A percentile compares a stretch with the other conserved stretches of the same genome.
phyloP scores from a whole-genome alignment of 176 grass and related monocot genomes.

The Ensete ventricosum region DNA sequence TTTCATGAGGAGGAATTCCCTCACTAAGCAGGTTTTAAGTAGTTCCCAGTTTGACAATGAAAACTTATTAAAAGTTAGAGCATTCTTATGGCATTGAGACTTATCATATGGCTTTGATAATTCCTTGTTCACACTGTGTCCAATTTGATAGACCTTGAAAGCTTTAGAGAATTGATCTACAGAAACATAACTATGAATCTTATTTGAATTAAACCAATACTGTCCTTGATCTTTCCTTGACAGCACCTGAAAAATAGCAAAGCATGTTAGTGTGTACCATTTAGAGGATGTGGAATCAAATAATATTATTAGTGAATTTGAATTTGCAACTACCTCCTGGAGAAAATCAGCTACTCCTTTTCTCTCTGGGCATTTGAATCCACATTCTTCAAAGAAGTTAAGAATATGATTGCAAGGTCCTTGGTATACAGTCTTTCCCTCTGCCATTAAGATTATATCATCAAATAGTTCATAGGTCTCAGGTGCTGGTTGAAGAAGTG shows the following conservation, averaged over 20 bases:
- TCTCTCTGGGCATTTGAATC: slow-evolving; percentile 68
- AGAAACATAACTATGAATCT: slow-evolving; percentile 41
- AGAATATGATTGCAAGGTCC: slow-evolving; percentile 41
- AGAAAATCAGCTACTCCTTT: slow-evolving; percentile 73
- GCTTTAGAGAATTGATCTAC: slow-evolving; percentile 41
- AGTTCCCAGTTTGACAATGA: slow-evolving; percentile 57
- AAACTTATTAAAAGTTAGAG: slow-evolving; percentile 49
- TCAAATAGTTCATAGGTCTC: slow-evolving; percentile 83
- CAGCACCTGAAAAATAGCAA: slow-evolving; percentile 34
- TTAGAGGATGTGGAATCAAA: neutral
- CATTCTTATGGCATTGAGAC: slow-evolving; percentile 32
- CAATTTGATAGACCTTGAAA: slow-evolving; percentile 6
- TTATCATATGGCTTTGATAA: slow-evolving; percentile 37
- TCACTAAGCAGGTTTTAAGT: slow-evolving; percentile 52
- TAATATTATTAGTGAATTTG: neutral
- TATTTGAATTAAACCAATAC: slow-evolving; percentile 36
- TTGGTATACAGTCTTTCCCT: slow-evolving; percentile 69
- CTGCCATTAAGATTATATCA: slow-evolving; percentile 79
- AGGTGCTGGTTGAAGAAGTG: slow-evolving; percentile 71
- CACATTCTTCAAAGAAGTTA: slow-evolving; percentile 60
- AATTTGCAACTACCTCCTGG: slow-evolving; percentile 45
- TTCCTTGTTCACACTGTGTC: slow-evolving; percentile 30
- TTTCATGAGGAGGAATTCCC: slow-evolving; percentile 71
- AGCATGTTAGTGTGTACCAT: neutral
- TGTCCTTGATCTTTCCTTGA: slow-evolving; percentile 75